A percentile compares a stretch with the other conserved stretches of the same genome.
Conservation (phyloP, 2,329 filamentous ascomycete genomes). For the Diplodia sapinea region DNA sequence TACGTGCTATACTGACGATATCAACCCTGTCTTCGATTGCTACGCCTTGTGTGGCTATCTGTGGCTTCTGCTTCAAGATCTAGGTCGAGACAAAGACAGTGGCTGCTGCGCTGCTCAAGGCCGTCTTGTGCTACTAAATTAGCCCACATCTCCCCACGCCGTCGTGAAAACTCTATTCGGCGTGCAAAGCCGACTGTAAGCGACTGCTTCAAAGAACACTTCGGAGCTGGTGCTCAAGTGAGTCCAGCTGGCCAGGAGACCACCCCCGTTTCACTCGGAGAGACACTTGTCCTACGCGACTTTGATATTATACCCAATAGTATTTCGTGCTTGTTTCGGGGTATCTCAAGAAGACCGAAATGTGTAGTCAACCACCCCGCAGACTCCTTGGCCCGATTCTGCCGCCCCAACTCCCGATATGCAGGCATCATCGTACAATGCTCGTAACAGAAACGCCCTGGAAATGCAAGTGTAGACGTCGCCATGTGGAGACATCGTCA, state of each 20-base stretch:
- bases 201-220: not conserved
- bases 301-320: slow-evolving; percentile 2
- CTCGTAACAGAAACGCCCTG: slow-evolving; percentile 27
- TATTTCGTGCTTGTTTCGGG: slow-evolving; percentile 31
- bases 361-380: slow-evolving; percentile 23
- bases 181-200: slow-evolving; percentile 17
- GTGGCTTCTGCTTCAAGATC: not conserved
- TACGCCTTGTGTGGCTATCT: slow-evolving; percentile 9
- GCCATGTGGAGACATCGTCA: slow-evolving; percentile 3
- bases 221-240: not conserved
- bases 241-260: not conserved
- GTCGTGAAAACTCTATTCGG: not conserved
- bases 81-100: not conserved
- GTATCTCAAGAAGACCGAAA: slow-evolving; percentile 31
- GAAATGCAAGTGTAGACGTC: slow-evolving; percentile 14
- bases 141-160: slow-evolving; percentile 9
- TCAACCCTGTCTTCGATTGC: not conserved
- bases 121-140: not conserved
- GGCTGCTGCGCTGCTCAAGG: not conserved
- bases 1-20: slow-evolving; percentile 24
- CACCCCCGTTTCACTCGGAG: too few relatives aligned
- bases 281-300: not conserved
- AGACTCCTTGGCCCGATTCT: slow-evolving; percentile 7
- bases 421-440: slow-evolving; percentile 22
- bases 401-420: slow-evolving; percentile 29